These are phyloP conservation scores for Graphilbum sp. DNA, from an alignment of 2,329 filamentous ascomycete genomes.

Conservation along the genomic window DNA sequence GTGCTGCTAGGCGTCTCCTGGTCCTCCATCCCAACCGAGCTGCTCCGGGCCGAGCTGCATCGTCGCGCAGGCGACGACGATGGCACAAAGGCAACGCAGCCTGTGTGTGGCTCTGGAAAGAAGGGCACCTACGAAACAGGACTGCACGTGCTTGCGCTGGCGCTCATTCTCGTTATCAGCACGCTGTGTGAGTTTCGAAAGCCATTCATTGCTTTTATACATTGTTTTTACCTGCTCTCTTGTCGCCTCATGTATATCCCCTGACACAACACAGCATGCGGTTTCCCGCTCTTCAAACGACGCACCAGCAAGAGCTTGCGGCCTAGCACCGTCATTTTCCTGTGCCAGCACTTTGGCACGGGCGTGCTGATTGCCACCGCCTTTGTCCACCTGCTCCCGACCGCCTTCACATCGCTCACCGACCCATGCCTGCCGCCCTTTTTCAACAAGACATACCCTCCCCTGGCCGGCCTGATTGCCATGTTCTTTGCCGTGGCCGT, in stretches of 20 bases:
- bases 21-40: constrained; percentile 34
- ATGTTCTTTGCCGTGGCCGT: constrained; percentile 73
- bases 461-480: constrained; percentile 65
- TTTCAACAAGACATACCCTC: constrained; percentile 64
- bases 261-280: constrained; percentile 31
- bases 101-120: constrained; percentile 34
- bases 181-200: constrained; percentile 6
- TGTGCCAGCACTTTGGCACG: constrained; percentile 62
- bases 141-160: constrained; percentile 49
- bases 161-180: constrained; percentile 47
- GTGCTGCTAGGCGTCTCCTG: constrained; percentile 25
- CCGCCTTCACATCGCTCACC: constrained; percentile 48
- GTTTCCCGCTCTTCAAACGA: constrained; percentile 48
- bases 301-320: constrained; percentile 39
- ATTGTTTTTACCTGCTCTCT: too few species aligned
- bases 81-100: constrained; percentile 19
- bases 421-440: constrained; percentile 60
- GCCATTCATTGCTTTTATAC: too few species aligned
- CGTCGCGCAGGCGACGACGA: constrained; percentile 23
- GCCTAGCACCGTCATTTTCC: constrained; percentile 44
- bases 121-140: constrained; percentile 46
- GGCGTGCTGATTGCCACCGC: constrained; percentile 76
- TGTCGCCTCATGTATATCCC: too few species aligned
- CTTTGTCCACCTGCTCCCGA: constrained; percentile 62
- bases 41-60: constrained; percentile 35